Conservation (phyloP, 345 rosid species). For the Gossypium australe region DNA sequence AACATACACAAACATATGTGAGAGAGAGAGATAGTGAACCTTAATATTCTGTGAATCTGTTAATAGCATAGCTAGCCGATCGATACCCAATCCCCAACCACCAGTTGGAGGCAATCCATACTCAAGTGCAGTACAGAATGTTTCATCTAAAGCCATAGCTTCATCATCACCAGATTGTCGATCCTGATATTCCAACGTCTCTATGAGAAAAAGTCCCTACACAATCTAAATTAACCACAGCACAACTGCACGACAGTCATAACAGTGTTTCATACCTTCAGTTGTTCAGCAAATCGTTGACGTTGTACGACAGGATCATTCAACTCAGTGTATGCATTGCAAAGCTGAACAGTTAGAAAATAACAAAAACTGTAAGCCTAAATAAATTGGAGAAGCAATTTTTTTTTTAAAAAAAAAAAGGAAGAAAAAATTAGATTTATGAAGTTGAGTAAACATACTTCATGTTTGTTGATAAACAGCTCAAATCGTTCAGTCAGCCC, state of each 20-base stretch:
- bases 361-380: background rate
- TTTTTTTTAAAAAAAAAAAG: background rate
- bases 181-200: conserved; percentile 38
- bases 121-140: conserved; percentile 81
- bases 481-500: conserved; percentile 92
- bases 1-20: background rate
- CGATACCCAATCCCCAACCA: conserved; percentile 97
- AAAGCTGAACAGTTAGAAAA: conserved; percentile 39
- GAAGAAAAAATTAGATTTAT: background rate
- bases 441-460: conserved; percentile 35
- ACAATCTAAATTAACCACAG: background rate
- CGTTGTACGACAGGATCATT: conserved; percentile 98
- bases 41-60: conserved; percentile 96
- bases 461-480: conserved; percentile 83
- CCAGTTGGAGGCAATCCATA: conserved; percentile 92
- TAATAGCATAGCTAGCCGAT: conserved; percentile 78
- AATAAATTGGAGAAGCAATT: background rate
- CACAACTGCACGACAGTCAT: background rate
- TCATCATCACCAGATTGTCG: conserved; percentile 95
- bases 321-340: conserved; percentile 95
- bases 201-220: background rate
- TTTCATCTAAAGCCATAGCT: conserved; percentile 96
- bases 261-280: conserved; percentile 48
- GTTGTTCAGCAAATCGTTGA: conserved; percentile 86
- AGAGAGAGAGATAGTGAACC: conserved; percentile 31